Evolutionary conservation across 179 eudicot species (phyloP), one percentile per base, ranked within the genome.

Genomic region (Beta macrorhiza): DNA sequence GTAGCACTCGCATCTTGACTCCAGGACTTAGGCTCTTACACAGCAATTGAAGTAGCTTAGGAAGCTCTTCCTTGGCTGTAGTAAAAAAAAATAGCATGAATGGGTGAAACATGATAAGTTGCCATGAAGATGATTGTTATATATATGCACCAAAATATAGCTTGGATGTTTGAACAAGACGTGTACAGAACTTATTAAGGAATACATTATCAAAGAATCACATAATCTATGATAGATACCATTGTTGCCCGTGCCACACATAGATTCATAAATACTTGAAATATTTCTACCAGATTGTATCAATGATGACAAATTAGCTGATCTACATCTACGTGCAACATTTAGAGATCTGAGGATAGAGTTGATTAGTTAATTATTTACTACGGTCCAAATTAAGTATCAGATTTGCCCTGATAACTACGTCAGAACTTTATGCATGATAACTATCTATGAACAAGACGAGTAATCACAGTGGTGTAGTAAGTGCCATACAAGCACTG

Each of bases 21-120:
- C 29, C 15, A 3, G 14, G 1, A 5, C 47, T 77, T 77, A 77
- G 29, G 92, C 90, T 78, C 87, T 86, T 51, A 81, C 88, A 79
- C 89, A 90, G 81, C 93, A 90, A 73, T 86, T 90, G 89, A 90
- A 90, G 86, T 87, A 90, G 80, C 91, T 85, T 76, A 90, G 85
- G 67, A 89, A 71, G 86, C 88, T 86, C 84, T 82, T 86, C 81
- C 88, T 81, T 7, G 82, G 75, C 92, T 90, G 90, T 56, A 53
- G 49, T 25, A 51, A 20, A 55, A 14, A 65, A 47, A 75, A 45
- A 58, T n/a, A 62, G 3, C 42, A 3, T 37, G 42, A 37, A 37
- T 37, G 42, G 4, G 42, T 37, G 42, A 37, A 37, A 37, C 42
- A 2, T 37, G 42, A 37, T 37, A 37, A 37, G 42, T 37, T 37